Percentiles rank a stretch among this genome's conserved stretches.
These are phyloP conservation scores for Nothopassalora personata DNA, from an alignment of 2,329 filamentous ascomycete species.

Conservation along the genomic window DNA sequence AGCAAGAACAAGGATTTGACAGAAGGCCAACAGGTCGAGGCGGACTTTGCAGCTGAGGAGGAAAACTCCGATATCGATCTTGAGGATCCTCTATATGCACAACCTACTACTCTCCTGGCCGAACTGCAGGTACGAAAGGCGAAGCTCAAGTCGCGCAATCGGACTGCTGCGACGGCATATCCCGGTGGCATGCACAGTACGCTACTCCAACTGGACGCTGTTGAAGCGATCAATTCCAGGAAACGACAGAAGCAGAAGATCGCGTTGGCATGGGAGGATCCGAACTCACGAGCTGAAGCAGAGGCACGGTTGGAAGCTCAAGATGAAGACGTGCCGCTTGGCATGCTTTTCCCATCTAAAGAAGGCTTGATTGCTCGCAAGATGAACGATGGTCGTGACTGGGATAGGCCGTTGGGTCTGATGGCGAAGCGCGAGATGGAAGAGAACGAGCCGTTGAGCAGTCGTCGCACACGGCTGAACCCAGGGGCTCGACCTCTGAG, in stretches of 20 bases:
- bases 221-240: slow-evolving; percentile 76
- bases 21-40: slow-evolving; percentile 36
- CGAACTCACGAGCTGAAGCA: slow-evolving; percentile 31
- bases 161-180: slow-evolving; percentile 57
- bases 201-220: slow-evolving; percentile 81
- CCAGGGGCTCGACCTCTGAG: slow-evolving; percentile 8
- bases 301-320: slow-evolving; percentile 34
- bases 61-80: slow-evolving; percentile 34
- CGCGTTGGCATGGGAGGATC: slow-evolving; percentile 85
- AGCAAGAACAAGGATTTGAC: slow-evolving; percentile 16
- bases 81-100: slow-evolving; percentile 56
- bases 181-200: slow-evolving; percentile 86
- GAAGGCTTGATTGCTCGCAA: slow-evolving; percentile 49
- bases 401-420: slow-evolving; percentile 63
- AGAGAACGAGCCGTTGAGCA: slow-evolving; percentile 83
- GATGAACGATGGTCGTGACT: slow-evolving; percentile 36
- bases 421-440: slow-evolving; percentile 80
- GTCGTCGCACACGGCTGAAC: slow-evolving; percentile 64
- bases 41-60: slow-evolving; percentile 43
- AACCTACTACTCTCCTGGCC: slow-evolving; percentile 84
- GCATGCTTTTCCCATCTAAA: slow-evolving; percentile 65
- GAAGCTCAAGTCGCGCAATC: slow-evolving; percentile 74
- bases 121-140: slow-evolving; percentile 88
- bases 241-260: slow-evolving; percentile 69
- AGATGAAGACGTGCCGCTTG: slow-evolving; percentile 64